phyloP scores from a whole-genome alignment of 2,329 filamentous ascomycete species.

The Coniochaeta sp. region DNA sequence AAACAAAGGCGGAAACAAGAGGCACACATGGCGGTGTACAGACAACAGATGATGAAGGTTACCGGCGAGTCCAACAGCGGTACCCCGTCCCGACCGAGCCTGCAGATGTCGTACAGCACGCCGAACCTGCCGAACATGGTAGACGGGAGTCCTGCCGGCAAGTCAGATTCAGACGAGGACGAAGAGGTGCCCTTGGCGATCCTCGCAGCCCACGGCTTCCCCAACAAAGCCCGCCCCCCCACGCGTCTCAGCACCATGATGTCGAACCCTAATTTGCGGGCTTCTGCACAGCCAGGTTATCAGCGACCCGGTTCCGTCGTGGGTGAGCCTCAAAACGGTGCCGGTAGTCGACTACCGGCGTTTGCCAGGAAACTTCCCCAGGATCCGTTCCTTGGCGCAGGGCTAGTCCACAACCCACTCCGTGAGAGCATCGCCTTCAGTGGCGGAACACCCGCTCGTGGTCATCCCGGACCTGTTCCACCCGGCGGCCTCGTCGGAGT shows the following conservation, averaged over 20 bases:
- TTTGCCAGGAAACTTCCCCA: constrained; percentile 78
- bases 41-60: constrained; percentile 95
- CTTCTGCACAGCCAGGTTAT: constrained; percentile 36
- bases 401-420: constrained; percentile 63
- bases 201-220: constrained; percentile 82
- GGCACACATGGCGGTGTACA: constrained; percentile 81
- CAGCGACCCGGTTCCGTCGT: constrained; percentile 49
- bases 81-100: constrained; percentile 42
- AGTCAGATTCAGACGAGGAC: constrained; percentile 65
- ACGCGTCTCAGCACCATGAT: constrained; percentile 56
- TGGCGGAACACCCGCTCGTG: constrained; percentile 41
- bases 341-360: constrained; percentile 57
- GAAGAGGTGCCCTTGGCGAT: constrained; percentile 85
- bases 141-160: constrained; percentile 18
- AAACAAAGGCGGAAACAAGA: constrained; percentile 82
- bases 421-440: constrained; percentile 70
- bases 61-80: constrained; percentile 61
- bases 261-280: constrained; percentile 66
- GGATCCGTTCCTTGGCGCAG: constrained; percentile 78
- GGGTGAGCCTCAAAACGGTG: constrained; percentile 38
- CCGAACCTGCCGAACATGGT: constrained; percentile 44
- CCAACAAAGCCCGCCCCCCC: constrained; percentile 68
- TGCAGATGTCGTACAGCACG: constrained; percentile 54
- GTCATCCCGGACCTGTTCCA: constrained; percentile 32
- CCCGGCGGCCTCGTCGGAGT: constrained; percentile 81